Percentiles rank a stretch among this genome's conserved stretches.
Evolutionary conservation across 2,329 filamentous ascomycete genomes (phyloP).

Genomic region (Verticillium alfalfae): DNA sequence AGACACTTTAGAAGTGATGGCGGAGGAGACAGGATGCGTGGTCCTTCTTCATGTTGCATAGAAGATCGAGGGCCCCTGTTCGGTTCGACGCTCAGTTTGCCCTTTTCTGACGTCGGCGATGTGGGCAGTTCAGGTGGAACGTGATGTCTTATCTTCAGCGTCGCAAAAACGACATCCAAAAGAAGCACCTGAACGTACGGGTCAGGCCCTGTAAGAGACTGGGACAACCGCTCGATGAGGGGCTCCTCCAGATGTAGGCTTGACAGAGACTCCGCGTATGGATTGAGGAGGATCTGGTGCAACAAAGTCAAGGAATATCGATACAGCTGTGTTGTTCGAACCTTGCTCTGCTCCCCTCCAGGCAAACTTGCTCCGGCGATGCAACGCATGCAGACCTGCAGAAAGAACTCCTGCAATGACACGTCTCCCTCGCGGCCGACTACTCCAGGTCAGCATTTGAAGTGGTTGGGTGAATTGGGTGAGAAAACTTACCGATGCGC

Average conservation of each 20-base stretch:
- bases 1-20: constrained; percentile 76
- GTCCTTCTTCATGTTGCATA: constrained; percentile 21
- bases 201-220: constrained; percentile 56
- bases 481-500: constrained; percentile 41
- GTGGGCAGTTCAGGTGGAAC: constrained; percentile 30
- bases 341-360: constrained; percentile 27
- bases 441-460: constrained; percentile 21
- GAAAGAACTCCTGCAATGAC: constrained; percentile 62
- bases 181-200: constrained; percentile 71
- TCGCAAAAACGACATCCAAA: constrained; percentile 70
- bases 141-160: constrained; percentile 60
- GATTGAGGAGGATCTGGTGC: constrained; percentile 62
- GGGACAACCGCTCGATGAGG: constrained; percentile 63
- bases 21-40: constrained; percentile 48
- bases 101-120: constrained; percentile 43
- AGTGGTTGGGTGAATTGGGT: too few relatives aligned
- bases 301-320: constrained; percentile 65
- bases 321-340: constrained; percentile 61
- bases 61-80: constrained; percentile 32
- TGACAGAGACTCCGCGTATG: constrained; percentile 52
- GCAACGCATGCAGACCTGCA: constrained; percentile 60
- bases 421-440: constrained; percentile 50
- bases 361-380: constrained; percentile 39
- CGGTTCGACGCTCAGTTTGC: constrained; percentile 33
- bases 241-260: constrained; percentile 64